Percentiles rank a stretch among this genome's conserved stretches.
These are phyloP conservation scores for Senna tora DNA, from an alignment of 306 rosid genomes.

Conservation along the genomic window DNA sequence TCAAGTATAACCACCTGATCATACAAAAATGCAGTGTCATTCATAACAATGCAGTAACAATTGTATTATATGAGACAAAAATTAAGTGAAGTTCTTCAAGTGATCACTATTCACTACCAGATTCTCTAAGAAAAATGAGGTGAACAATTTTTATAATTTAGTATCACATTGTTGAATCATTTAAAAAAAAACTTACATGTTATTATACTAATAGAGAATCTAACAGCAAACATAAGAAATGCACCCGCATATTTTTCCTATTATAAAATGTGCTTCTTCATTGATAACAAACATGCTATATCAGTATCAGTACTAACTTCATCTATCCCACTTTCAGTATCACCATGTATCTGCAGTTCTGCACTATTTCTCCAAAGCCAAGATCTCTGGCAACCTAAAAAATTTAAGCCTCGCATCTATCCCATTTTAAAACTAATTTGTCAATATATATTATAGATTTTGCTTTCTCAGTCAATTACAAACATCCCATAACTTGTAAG, in stretches of 20 bases:
- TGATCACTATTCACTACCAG: too few species aligned
- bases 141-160: neutral
- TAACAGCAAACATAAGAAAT: neutral
- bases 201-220: neutral
- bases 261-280: neutral
- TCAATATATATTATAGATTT: neutral
- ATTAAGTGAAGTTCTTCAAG: too few species aligned
- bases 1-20: slow-evolving; percentile 18
- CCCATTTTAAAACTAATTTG: slow-evolving; percentile 14
- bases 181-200: neutral
- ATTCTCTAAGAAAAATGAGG: neutral
- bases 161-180: neutral
- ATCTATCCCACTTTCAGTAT: too few species aligned
- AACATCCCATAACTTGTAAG: slow-evolving; percentile 4
- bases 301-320: neutral
- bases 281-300: neutral
- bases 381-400: neutral
- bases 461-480: neutral
- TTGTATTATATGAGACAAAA: neutral
- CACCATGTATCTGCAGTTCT: slow-evolving; percentile 1
- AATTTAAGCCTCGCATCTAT: neutral
- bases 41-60: neutral
- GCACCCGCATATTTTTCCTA: neutral
- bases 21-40: neutral
- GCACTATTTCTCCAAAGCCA: neutral